A percentile compares a stretch with the other conserved stretches of the same genome.
Evolutionary conservation across 768 basidiomycete species (phyloP).

Genomic region (Lactarius sp.): DNA sequence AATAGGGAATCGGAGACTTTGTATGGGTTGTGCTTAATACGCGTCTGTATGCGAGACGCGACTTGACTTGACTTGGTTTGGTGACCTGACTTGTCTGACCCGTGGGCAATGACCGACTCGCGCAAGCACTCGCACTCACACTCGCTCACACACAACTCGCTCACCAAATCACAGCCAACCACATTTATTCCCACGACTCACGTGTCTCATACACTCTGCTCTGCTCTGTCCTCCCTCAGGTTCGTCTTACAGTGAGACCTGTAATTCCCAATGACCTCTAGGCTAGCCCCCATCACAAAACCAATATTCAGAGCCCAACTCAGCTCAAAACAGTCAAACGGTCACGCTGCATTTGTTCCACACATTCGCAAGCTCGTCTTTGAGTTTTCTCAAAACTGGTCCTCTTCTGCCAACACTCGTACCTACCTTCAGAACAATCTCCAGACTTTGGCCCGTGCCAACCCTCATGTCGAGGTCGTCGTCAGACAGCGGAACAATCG

Average conservation of each 20-base stretch:
- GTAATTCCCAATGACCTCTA: slow-evolving; percentile 33
- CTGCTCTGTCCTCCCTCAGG: neutral
- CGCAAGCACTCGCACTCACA: no score
- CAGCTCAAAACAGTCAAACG: slow-evolving; percentile 64
- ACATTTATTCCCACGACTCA: slow-evolving; percentile 14
- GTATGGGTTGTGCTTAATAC: slow-evolving; percentile 28
- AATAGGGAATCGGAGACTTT: slow-evolving; percentile 20
- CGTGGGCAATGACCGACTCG: neutral
- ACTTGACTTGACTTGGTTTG: slow-evolving; percentile 20
- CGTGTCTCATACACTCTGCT: slow-evolving; percentile 1
- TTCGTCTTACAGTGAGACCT: no score
- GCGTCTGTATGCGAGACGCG: slow-evolving; percentile 32
- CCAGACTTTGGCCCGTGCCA: slow-evolving; percentile 56
- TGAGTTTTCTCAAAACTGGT: slow-evolving; percentile 82
- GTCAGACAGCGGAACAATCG: slow-evolving; percentile 68
- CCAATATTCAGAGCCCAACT: slow-evolving; percentile 45
- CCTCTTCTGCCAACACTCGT: slow-evolving; percentile 68
- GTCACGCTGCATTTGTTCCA: slow-evolving; percentile 67
- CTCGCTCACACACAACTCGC: no score
- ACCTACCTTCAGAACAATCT: slow-evolving; percentile 61
- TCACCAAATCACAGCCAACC: no score
- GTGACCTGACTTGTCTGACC: neutral
- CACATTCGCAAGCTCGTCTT: slow-evolving; percentile 83
- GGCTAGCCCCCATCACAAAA: slow-evolving; percentile 28
- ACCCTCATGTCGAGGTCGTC: slow-evolving; percentile 84